Evolutionary conservation across 345 rosid genomes (phyloP).

Genomic region (Citrus sp.): DNA sequence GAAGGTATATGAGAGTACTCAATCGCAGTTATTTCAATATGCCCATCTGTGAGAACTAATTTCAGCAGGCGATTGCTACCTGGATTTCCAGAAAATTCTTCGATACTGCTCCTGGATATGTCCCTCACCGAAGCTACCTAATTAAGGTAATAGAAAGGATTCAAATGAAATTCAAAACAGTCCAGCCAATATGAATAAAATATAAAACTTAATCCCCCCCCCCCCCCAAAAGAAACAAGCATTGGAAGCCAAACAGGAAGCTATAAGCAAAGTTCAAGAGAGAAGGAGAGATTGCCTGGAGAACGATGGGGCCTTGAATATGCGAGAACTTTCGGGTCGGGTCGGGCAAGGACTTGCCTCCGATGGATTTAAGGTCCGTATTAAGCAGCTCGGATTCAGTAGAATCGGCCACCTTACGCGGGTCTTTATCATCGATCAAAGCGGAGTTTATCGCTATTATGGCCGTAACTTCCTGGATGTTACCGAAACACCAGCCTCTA

Average conservation of each 20-base stretch:
- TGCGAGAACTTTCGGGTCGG: conserved; percentile 43
- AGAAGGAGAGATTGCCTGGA: conserved; percentile 46
- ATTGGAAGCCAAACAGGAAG: background rate
- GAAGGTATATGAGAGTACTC: conserved; percentile 64
- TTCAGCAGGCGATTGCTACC: conserved; percentile 54
- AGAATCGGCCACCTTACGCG: conserved; percentile 41
- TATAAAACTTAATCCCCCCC: background rate
- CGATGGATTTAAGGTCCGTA: conserved; percentile 62
- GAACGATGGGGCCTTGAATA: conserved; percentile 73
- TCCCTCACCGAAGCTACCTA: conserved; percentile 73
- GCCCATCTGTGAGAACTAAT: conserved; percentile 69
- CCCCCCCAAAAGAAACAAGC: background rate
- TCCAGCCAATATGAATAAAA: background rate
- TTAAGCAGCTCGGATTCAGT: conserved; percentile 75
- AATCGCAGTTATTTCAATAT: conserved; percentile 58
- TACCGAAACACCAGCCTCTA: conserved; percentile 75
- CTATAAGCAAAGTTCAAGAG: background rate
- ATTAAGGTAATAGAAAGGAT: background rate
- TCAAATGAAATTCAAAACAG: background rate
- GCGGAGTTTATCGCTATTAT: conserved; percentile 36
- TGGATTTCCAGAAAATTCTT: conserved; percentile 47
- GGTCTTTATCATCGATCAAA: conserved; percentile 41
- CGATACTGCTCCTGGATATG: conserved; percentile 62
- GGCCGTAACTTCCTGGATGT: conserved; percentile 39
- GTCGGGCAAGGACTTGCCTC: conserved; percentile 66